These are phyloP conservation scores for Sideroxylon spinosum DNA, from an alignment of 179 eudicot species.

Conservation along the genomic window DNA sequence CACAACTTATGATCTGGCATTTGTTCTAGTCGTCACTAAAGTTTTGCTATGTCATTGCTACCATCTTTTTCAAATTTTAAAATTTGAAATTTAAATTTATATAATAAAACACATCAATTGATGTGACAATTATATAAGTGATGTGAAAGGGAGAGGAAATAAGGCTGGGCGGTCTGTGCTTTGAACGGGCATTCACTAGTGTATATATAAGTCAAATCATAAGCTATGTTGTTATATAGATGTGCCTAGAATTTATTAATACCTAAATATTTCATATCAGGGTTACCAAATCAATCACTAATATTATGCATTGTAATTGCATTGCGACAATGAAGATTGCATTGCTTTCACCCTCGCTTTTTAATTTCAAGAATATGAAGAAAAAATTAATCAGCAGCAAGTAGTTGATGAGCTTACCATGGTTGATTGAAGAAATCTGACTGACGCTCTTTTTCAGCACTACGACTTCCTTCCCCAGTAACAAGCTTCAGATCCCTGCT, in stretches of 20 bases:
- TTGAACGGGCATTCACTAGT: too few species aligned
- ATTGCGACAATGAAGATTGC: background rate
- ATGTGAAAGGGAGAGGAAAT: too few species aligned
- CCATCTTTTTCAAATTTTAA: too few species aligned
- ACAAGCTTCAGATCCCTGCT: conserved; percentile 71
- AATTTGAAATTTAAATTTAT: too few species aligned
- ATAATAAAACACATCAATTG: too few species aligned
- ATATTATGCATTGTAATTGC: background rate
- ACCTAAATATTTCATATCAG: background rate
- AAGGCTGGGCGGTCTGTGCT: too few species aligned
- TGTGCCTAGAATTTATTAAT: background rate
- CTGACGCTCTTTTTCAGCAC: conserved; percentile 68
- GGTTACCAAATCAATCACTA: background rate
- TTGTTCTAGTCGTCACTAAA: too few species aligned
- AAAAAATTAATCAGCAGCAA: conserved; percentile 2
- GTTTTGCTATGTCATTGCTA: too few species aligned
- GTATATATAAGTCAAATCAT: too few species aligned
- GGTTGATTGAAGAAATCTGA: conserved; percentile 89
- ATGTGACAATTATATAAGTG: too few species aligned
- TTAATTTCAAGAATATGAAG: background rate
- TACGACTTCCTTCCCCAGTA: conserved; percentile 75
- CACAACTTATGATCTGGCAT: too few species aligned
- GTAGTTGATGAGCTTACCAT: conserved; percentile 48
- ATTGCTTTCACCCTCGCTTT: background rate
- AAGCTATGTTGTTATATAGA: too few species aligned